These are phyloP conservation scores for Xylaria sp. DNA, from an alignment of 2,329 filamentous ascomycete genomes.

Conservation along the genomic window DNA sequence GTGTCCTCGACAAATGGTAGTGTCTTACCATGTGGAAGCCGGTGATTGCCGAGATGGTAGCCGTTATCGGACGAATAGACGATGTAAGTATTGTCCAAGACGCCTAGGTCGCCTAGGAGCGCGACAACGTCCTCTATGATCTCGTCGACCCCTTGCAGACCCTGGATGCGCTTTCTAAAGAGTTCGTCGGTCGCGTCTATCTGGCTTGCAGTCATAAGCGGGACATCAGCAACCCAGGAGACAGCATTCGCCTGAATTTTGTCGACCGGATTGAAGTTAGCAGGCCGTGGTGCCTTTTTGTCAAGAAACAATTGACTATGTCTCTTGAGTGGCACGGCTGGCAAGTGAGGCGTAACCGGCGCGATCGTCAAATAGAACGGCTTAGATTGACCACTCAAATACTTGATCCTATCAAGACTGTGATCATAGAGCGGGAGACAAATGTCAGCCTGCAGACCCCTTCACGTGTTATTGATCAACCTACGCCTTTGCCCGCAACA, in stretches of 20 bases:
- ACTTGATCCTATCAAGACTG: not conserved
- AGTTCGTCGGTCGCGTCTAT: not conserved
- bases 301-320: not conserved
- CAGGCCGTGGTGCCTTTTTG: not conserved
- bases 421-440: not conserved
- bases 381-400: not conserved
- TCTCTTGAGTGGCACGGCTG: not conserved
- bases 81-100: not conserved
- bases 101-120: not conserved
- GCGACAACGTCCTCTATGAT: not conserved
- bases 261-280: not conserved
- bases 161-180: not conserved
- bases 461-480: not conserved
- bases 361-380: not conserved
- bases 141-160: not conserved
- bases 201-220: not conserved
- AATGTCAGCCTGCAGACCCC: not conserved
- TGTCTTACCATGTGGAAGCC: not conserved
- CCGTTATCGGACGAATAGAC: not conserved
- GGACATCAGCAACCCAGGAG: not conserved
- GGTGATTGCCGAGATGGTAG: not conserved
- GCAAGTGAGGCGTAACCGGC: not conserved
- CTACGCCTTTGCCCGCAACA: not conserved
- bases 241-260: not conserved
- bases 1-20: not conserved